Evolutionary conservation across 768 basidiomycete genomes (phyloP), one percentile per base, ranked within the genome.

Genomic region (Albatrellus ellisii): DNA sequence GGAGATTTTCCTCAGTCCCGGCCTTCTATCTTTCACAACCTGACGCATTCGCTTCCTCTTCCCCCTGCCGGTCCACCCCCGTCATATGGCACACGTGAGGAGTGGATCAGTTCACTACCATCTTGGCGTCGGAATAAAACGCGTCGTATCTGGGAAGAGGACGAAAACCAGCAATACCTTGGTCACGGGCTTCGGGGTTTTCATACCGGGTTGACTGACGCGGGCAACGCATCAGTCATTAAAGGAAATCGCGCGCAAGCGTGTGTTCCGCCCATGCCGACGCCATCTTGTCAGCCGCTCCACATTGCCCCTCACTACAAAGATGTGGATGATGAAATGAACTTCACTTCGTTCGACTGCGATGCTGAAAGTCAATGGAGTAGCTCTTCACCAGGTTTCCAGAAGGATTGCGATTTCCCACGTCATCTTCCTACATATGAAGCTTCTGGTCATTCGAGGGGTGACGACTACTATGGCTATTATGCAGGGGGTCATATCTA

Each of bases 211-310:
- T 84, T 84, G 74, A 67, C 72, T 60, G 66, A 61, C 65, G 77
- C 81, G 78, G 76, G 59, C 59, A 73, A 81, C 82, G 79, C 78
- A 66, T 59, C 70, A 56, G 78, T 75, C 66, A 83, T 81, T 81
- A 84, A 85, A 82, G 82, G 82, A 75, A 56, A 70, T 62, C 78
- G 65, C 77, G 79, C 78, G 73, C 69, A 84, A 73, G 77, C 79
- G 76, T 77, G 78, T 68, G 70, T 77, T 77, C 79, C 81, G 79
- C 83, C 83, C 82, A 62, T 61, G 51, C 67, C 50, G 20, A 54
- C 57, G 26, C 54, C 59, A 37, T 42, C 52, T 33, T 47, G 45
- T 33, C 44, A 18, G 32, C 41, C 43, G 28, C 41, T 20, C 39
- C 36, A 29, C 9, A 22, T 39, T 20, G 44, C 48, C 42, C 53